Evolutionary conservation across 768 basidiomycete species (phyloP).

Genomic region (Sutorius australiensis): DNA sequence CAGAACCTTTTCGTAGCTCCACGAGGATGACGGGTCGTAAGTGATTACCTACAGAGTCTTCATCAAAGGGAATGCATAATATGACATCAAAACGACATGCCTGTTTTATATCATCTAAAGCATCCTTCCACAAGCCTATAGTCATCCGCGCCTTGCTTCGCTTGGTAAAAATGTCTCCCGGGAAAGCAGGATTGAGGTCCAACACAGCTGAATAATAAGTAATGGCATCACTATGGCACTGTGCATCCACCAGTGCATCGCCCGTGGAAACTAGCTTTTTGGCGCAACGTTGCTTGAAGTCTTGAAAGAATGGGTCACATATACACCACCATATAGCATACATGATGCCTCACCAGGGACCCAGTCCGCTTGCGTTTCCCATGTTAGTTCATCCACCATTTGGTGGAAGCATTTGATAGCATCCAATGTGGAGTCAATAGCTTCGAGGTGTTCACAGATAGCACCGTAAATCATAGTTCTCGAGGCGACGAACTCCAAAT

Average conservation of each 20-base stretch:
- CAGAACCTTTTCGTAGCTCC: not conserved
- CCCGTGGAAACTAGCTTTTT: not conserved
- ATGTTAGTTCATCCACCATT: not conserved
- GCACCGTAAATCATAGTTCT: not conserved
- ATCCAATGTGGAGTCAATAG: not conserved
- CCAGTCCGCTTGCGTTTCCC: not conserved
- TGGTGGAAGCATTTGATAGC: not conserved
- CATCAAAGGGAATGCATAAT: not conserved
- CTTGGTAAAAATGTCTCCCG: not conserved
- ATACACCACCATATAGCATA: too few species aligned
- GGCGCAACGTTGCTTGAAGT: not conserved
- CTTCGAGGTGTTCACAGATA: not conserved
- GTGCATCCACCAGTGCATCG: not conserved
- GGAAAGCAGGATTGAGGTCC: not conserved
- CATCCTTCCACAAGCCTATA: not conserved
- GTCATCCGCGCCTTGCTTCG: not conserved
- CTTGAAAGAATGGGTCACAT: not conserved
- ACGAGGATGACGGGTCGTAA: not conserved
- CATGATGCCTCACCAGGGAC: not conserved
- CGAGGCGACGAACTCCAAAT: not conserved
- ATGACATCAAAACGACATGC: not conserved
- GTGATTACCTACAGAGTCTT: not conserved
- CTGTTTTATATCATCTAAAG: not conserved
- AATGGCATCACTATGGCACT: not conserved
- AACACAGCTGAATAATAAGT: not conserved